Evolutionary conservation across 2,329 filamentous ascomycete genomes (phyloP).

Genomic region (Stagonosporopsis cucurbitacearum): DNA sequence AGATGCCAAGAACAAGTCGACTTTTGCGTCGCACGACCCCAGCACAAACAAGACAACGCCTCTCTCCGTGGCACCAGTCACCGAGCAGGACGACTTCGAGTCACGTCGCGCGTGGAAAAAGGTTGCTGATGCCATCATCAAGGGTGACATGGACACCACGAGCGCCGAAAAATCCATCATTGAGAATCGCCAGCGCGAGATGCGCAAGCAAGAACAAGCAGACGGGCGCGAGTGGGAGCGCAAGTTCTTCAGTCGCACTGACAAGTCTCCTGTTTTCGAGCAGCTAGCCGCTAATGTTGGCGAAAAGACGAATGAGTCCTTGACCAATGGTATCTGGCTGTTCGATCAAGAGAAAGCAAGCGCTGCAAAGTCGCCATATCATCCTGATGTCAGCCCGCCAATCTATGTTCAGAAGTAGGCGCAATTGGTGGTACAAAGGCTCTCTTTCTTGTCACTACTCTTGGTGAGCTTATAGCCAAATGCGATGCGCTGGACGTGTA

Average conservation of each 20-base stretch:
- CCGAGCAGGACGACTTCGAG: conserved; percentile 85
- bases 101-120: conserved; percentile 86
- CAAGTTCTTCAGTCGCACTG: conserved; percentile 72
- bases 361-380: conserved; percentile 36
- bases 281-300: conserved; percentile 55
- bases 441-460: background rate
- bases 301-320: conserved; percentile 63
- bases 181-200: conserved; percentile 83
- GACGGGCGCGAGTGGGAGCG: conserved; percentile 81
- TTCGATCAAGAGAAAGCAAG: conserved; percentile 64
- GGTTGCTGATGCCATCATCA: conserved; percentile 80
- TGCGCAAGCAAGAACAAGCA: conserved; percentile 75
- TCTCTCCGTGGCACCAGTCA: conserved; percentile 73
- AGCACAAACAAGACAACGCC: conserved; percentile 63
- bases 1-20: conserved; percentile 61
- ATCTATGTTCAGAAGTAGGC: conserved; percentile 31
- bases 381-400: conserved; percentile 36
- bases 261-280: conserved; percentile 53
- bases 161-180: conserved; percentile 84
- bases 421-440: background rate
- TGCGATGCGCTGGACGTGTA: conserved; percentile 6
- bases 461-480: background rate
- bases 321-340: conserved; percentile 74
- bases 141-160: conserved; percentile 83
- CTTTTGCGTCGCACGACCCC: conserved; percentile 56